Percentiles rank a stretch among this genome's conserved stretches.
Evolutionary conservation across 2,329 filamentous ascomycete genomes (phyloP).

Genomic region (Aureobasidium sp.): DNA sequence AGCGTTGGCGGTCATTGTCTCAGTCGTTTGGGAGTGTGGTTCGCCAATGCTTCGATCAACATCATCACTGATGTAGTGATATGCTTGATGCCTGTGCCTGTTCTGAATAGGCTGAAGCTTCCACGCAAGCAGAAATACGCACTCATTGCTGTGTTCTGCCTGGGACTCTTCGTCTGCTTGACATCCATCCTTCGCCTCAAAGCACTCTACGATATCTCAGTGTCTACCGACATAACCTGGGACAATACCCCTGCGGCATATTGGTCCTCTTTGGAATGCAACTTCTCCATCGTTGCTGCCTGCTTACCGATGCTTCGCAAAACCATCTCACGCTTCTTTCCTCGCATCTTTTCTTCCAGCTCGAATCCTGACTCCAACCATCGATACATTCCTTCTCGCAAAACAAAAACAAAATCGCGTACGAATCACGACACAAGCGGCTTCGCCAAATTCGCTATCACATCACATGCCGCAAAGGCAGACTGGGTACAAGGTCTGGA

Average conservation of each 20-base stretch:
- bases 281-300: conserved; percentile 31
- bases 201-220: conserved; percentile 23
- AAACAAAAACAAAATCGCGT: neutral
- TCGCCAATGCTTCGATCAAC: conserved; percentile 33
- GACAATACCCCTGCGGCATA: conserved; percentile 29
- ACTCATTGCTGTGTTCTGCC: conserved; percentile 30
- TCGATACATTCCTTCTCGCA: neutral
- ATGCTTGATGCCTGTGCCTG: conserved; percentile 29
- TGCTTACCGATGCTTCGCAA: conserved; percentile 35
- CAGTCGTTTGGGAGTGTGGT: conserved; percentile 37
- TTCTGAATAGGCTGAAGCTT: conserved; percentile 30
- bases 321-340: conserved; percentile 30
- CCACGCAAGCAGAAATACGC: conserved; percentile 28
- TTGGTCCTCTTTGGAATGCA: conserved; percentile 32
- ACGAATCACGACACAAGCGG: neutral
- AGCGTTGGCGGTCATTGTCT: conserved; percentile 32
- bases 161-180: conserved; percentile 30
- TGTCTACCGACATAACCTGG: conserved; percentile 24
- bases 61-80: conserved; percentile 32
- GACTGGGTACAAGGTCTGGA: conserved; percentile 4
- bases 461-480: neutral
- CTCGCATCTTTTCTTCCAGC: conserved; percentile 25
- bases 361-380: neutral
- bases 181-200: conserved; percentile 29
- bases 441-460: neutral